These are phyloP conservation scores for Puccinia sorghi DNA, from an alignment of 1,284 basidiomycete genomes.

Conservation along the genomic window DNA sequence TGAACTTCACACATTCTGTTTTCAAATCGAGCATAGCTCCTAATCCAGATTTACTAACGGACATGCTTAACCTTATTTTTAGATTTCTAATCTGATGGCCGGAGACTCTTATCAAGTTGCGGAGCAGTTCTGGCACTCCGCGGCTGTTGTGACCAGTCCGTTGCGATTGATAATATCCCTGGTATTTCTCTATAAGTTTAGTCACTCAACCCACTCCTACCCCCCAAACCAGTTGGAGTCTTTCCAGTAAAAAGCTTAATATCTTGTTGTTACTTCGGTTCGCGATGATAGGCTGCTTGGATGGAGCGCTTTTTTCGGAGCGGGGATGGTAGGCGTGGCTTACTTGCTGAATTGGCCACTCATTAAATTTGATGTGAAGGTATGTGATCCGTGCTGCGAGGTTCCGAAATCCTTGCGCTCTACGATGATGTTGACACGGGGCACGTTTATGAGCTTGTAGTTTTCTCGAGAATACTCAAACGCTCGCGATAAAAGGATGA, in stretches of 20 bases:
- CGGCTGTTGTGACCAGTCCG: conserved; percentile 57
- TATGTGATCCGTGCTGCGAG: conserved; percentile 3
- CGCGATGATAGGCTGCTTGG: conserved; percentile 22
- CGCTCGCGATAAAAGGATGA: conserved; percentile 47
- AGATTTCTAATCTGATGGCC: conserved; percentile 58
- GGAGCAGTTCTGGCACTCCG: conserved; percentile 71
- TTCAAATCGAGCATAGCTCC: neutral
- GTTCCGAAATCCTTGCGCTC: neutral
- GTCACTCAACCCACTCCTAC: neutral
- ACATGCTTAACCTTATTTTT: neutral
- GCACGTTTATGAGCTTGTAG: neutral
- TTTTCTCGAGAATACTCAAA: conserved; percentile 35
- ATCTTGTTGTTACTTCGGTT: conserved; percentile 13
- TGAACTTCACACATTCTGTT: conserved; percentile 54
- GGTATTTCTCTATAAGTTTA: conserved; percentile 44
- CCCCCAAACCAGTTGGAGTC: neutral
- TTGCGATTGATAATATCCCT: conserved; percentile 33
- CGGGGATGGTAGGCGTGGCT: conserved; percentile 30
- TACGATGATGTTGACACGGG: neutral
- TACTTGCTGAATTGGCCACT: conserved; percentile 50
- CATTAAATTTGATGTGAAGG: conserved; percentile 50
- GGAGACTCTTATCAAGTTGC: conserved; percentile 72
- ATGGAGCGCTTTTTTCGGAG: conserved; percentile 44
- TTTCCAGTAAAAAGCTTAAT: conserved; percentile 1
- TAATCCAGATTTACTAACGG: conserved; percentile 57